Base-by-base conservation (phyloP, 495 filamentous ascomycete species). In the Xylaria cubensis region DNA sequence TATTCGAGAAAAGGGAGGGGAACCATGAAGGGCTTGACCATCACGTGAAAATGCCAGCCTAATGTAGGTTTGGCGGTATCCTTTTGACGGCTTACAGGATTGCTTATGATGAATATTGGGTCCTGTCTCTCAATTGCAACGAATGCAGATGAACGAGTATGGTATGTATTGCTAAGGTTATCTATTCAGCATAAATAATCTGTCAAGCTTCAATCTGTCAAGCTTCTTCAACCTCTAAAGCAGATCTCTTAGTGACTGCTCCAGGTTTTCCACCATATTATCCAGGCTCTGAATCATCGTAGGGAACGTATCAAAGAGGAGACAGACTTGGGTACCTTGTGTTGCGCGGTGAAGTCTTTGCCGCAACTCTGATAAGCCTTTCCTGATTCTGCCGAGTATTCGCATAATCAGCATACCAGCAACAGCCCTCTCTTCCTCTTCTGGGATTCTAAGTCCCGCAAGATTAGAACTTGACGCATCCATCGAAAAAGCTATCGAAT, bases 361-460 rank as follows among this genome's bases (percentile, higher is more conserved):
- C 51, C 51, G 51, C 10, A 55, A 29, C 4, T 55, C 51, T 26
- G 51, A 55, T 15, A 55, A 24, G 24, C 51, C 51, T 55, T 55
- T 55, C 51, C 51, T 55, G 26, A 55, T 55, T 55, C 51, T 55
- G 29, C 51, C 24, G 13, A 55, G 51, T 55, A 55, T 55, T 55
- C 51, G 51, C 51, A 55, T 55, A 1, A 55, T 55, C 51, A 55
- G 24, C 51, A 55, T 55, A 29, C 51, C 29, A 6, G 51, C 51
- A 24, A 55, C 51, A 19, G 51, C 51, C 24, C 10, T 55, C 51
- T 55, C 51, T 55, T 55, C 51, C 51, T 55, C 51, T 4, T 55
- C 51, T 26, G 51, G 51, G 51, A 55, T 55, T 15, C 51, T 55
- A 6, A 55, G 24, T 29, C 51, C 51, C 21, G 26, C 24, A 55